A percentile compares a stretch with the other conserved stretches of the same genome.
These are phyloP conservation scores for Fusarium tricinctum DNA, from an alignment of 2,329 filamentous ascomycete genomes.

Conservation along the genomic window DNA sequence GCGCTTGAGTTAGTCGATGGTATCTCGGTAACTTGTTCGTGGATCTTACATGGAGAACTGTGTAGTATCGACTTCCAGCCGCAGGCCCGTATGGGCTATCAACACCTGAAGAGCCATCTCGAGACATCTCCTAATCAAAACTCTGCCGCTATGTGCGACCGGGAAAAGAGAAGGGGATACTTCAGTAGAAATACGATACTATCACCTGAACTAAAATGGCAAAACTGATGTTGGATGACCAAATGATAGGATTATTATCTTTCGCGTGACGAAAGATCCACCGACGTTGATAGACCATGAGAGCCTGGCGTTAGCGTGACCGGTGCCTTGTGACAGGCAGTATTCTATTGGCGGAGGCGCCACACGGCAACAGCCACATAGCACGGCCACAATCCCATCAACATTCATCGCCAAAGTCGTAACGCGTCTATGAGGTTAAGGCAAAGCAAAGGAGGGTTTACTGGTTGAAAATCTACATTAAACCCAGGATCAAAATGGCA, in stretches of 20 bases:
- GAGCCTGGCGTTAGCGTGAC: slow-evolving; percentile 52
- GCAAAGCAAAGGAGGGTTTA: slow-evolving; percentile 3
- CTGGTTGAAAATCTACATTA: not conserved
- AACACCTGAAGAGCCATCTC: slow-evolving; percentile 91
- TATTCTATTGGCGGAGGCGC: slow-evolving; percentile 38
- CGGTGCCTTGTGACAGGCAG: slow-evolving; percentile 51
- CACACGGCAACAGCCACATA: slow-evolving; percentile 33
- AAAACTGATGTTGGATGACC: slow-evolving; percentile 30
- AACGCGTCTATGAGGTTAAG: slow-evolving; percentile 20
- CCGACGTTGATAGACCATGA: slow-evolving; percentile 37
- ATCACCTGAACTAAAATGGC: slow-evolving; percentile 29
- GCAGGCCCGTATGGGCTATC: slow-evolving; percentile 93
- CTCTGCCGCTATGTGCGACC: slow-evolving; percentile 49
- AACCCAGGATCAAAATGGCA: slow-evolving; percentile 45
- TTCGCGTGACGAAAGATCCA: slow-evolving; percentile 49
- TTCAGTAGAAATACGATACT: slow-evolving; percentile 30
- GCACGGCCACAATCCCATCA: slow-evolving; percentile 32
- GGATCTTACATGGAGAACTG: slow-evolving; percentile 76
- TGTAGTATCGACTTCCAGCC: slow-evolving; percentile 81
- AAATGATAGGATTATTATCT: slow-evolving; percentile 33
- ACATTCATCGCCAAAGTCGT: slow-evolving; percentile 6
- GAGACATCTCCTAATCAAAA: slow-evolving; percentile 63
- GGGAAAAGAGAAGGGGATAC: slow-evolving; percentile 26
- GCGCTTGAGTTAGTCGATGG: slow-evolving; percentile 32
- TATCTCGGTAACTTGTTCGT: not conserved